Percentiles rank a stretch among this genome's conserved stretches.
phyloP scores from a whole-genome alignment of 2,329 filamentous ascomycete species.

The Xylaria sp. region DNA sequence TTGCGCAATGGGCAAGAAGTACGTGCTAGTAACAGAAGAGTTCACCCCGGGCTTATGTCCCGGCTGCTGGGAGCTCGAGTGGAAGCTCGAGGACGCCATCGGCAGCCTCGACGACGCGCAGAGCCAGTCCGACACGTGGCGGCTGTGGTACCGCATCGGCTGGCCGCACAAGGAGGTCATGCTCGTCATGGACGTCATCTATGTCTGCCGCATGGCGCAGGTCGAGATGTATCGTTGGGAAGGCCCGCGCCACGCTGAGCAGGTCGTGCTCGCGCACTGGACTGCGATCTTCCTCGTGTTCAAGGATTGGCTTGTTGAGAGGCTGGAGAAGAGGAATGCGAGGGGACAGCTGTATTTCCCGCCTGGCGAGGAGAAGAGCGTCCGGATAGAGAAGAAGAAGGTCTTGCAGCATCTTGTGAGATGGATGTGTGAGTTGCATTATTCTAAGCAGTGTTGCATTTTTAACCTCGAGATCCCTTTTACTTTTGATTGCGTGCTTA shows the following conservation, averaged over 20 bases:
- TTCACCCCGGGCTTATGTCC: neutral
- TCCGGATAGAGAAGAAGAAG: conserved; percentile 22
- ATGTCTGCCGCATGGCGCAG: neutral
- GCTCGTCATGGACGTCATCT: conserved; percentile 7
- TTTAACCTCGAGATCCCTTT: neutral
- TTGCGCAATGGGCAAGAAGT: conserved; percentile 15
- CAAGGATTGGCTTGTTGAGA: conserved; percentile 20
- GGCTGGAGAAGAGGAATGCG: conserved; percentile 24
- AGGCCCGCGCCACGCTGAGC: conserved; percentile 6
- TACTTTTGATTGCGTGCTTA: neutral
- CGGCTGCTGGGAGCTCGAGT: neutral
- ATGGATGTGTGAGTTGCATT: conserved; percentile 26
- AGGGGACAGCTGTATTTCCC: conserved; percentile 23
- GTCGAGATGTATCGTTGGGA: conserved; percentile 4
- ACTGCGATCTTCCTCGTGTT: conserved; percentile 15
- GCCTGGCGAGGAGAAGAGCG: neutral
- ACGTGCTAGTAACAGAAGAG: neutral
- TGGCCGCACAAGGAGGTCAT: neutral
- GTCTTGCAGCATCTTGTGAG: conserved; percentile 21
- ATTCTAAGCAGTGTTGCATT: too few species aligned
- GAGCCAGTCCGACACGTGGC: conserved; percentile 13
- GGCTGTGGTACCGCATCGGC: conserved; percentile 26
- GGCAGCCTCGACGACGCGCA: conserved; percentile 11
- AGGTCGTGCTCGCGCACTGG: conserved; percentile 11
- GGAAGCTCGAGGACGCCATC: conserved; percentile 5